These are phyloP conservation scores for Kalanchoe fedtschenkoi DNA, from an alignment of 164 flowering plant species.

Conservation along the genomic window DNA sequence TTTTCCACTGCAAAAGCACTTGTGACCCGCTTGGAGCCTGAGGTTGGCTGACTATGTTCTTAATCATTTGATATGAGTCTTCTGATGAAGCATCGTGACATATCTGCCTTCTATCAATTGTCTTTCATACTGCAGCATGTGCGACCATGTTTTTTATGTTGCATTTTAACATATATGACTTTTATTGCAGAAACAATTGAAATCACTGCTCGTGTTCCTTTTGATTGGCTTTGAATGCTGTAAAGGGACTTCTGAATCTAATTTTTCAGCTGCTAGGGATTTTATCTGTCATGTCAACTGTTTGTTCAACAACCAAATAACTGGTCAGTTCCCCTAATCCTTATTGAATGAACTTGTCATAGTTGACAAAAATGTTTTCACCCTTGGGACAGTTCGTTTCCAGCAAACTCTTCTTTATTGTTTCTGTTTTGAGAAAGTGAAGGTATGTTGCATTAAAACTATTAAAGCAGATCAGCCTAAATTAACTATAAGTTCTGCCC, in stretches of 20 bases:
- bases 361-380: background rate
- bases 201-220: slow-evolving; percentile 41
- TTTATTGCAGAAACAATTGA: slow-evolving; percentile 47
- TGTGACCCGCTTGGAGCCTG: slow-evolving; percentile 24
- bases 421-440: too few relatives aligned
- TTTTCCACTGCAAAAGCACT: slow-evolving; percentile 41
- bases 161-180: slow-evolving; percentile 6
- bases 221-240: slow-evolving; percentile 49
- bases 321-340: slow-evolving; percentile 31
- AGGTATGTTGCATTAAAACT: too few relatives aligned
- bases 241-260: slow-evolving; percentile 42
- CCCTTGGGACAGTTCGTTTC: background rate
- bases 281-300: slow-evolving; percentile 27
- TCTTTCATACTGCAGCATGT: background rate
- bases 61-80: background rate
- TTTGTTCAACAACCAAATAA: slow-evolving; percentile 25
- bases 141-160: background rate
- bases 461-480: too few relatives aligned
- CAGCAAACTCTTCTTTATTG: too few relatives aligned
- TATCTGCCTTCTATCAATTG: background rate
- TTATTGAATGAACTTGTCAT: background rate
- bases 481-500: too few relatives aligned
- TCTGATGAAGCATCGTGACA: background rate
- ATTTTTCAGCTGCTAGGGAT: slow-evolving; percentile 34
- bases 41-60: slow-evolving; percentile 32